These are phyloP conservation scores for Noccaea bulbosa DNA, from an alignment of 345 rosid species.

Conservation along the genomic window DNA sequence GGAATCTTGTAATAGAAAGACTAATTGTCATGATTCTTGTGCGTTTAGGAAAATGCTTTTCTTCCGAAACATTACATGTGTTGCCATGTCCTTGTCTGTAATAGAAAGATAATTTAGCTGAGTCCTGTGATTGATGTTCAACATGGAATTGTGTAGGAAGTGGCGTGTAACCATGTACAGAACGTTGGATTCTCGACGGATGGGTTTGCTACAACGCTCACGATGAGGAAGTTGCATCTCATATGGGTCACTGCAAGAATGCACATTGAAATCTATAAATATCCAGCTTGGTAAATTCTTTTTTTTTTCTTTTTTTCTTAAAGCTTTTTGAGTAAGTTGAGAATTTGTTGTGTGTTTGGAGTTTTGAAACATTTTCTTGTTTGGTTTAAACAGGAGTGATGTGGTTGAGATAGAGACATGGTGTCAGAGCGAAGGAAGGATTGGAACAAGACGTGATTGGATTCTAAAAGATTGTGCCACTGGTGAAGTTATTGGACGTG, in stretches of 20 bases:
- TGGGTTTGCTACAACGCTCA: conserved; percentile 84
- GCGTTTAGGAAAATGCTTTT: conserved; percentile 3
- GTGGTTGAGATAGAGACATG: conserved; percentile 95
- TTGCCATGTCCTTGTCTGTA: background rate
- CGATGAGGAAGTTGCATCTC: conserved; percentile 93
- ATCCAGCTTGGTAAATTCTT: conserved; percentile 83
- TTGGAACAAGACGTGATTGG: conserved; percentile 98
- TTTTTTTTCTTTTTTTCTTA: background rate
- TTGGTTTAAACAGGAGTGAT: conserved; percentile 69
- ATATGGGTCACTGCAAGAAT: conserved; percentile 99
- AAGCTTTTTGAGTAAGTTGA: background rate
- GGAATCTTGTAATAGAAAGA: background rate
- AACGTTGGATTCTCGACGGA: conserved; percentile 89
- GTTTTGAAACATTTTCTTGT: background rate
- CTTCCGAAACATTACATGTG: conserved; percentile 3
- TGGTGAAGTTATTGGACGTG: conserved; percentile 86
- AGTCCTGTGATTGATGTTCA: conserved; percentile 2
- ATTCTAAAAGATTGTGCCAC: conserved; percentile 67
- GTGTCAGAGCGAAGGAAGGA: conserved; percentile 94
- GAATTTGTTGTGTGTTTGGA: background rate
- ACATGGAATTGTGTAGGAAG: conserved; percentile 51
- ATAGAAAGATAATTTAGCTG: conserved; percentile 8
- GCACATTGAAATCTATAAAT: conserved; percentile 93
- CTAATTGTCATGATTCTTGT: background rate
- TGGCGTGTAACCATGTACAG: conserved; percentile 92